A percentile compares a stretch with the other conserved stretches of the same genome.
These are phyloP conservation scores for Canariomyces notabilis DNA, from an alignment of 2,329 filamentous ascomycete genomes.

Conservation along the genomic window DNA sequence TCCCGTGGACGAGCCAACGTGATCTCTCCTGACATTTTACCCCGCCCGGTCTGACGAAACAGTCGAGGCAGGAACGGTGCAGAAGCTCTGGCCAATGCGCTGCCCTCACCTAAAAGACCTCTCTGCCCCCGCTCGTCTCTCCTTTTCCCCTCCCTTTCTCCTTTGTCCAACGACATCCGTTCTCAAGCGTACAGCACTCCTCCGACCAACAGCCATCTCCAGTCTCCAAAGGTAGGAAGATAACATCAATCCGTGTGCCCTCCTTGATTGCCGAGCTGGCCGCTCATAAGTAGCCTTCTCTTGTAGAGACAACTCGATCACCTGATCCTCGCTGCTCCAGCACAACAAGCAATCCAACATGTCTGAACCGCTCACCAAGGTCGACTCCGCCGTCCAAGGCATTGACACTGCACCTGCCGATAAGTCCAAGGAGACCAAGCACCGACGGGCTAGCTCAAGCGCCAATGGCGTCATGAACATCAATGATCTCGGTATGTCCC, in stretches of 20 bases:
- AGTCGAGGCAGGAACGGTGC: slow-evolving; percentile 28
- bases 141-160: slow-evolving; percentile 15
- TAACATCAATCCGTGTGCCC: background rate
- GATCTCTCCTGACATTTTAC: slow-evolving; percentile 32
- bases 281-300: background rate
- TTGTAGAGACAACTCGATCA: background rate
- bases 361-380: slow-evolving; percentile 67
- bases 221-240: slow-evolving; percentile 3
- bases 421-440: slow-evolving; percentile 55
- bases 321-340: slow-evolving; percentile 1
- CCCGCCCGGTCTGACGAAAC: slow-evolving; percentile 42
- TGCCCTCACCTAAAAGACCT: slow-evolving; percentile 1
- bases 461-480: slow-evolving; percentile 75
- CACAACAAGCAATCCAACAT: slow-evolving; percentile 28
- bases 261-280: background rate
- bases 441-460: slow-evolving; percentile 68
- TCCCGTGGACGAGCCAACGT: slow-evolving; percentile 22
- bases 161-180: slow-evolving; percentile 13
- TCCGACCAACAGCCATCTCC: background rate
- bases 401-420: slow-evolving; percentile 59
- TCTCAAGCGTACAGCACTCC: slow-evolving; percentile 1
- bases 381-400: slow-evolving; percentile 87
- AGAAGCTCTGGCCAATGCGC: slow-evolving; percentile 12
- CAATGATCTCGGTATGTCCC: slow-evolving; percentile 72
- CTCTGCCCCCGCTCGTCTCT: slow-evolving; percentile 12